Evolutionary conservation across 2,329 filamentous ascomycete species (phyloP), one percentile per base, ranked within the genome.

Genomic region (Iodosphaeria phyllophila): DNA sequence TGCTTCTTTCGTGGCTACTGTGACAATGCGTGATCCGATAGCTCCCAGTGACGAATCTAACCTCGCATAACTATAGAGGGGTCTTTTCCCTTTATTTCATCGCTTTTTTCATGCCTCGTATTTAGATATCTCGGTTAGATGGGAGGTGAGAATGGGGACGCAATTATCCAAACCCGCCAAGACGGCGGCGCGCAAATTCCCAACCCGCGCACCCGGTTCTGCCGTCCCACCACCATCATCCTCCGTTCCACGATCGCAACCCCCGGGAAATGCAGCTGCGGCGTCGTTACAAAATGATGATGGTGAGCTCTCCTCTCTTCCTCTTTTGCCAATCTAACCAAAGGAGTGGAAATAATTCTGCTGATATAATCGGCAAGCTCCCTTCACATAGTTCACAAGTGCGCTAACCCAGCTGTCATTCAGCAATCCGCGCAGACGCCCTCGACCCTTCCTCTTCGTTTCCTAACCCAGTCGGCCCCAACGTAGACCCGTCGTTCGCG

Each of bases 151-250:
- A n/a, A 57, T 62, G 58, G 58, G 58, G 17, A 47, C 56, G 5
- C 49, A 52, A 19, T 46, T 54, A 4, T 62, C 58, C 13, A 62
- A 60, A 38, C 48, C 54, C 10, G 47, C 47, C 8, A 45, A 48
- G 31, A 40, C 46, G 23, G 47, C 45, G 22, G 47, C 46, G 13
- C 53, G 58, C 28, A 58, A 49, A 32, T 62, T 57, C 34, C 58
- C 58, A 3, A 40, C 49, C 17, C 46, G 54, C 30, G 34, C 50
- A 3, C 39, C 44, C 2, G 45, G 42, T 21, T 35, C 39, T 16
- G 34, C 38, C 31, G 16, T 28, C 30, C 28, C 27, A 6, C 32
- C 29, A 16, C 18, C 31, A 10, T 19, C 30, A 12, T 24, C 31
- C 15, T 25, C 11, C 19, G 26, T 28, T 5, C 20, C 28, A 21